phyloP scores from a whole-genome alignment of 2,329 filamentous ascomycete genomes.

The Aureobasidium pullulans region DNA sequence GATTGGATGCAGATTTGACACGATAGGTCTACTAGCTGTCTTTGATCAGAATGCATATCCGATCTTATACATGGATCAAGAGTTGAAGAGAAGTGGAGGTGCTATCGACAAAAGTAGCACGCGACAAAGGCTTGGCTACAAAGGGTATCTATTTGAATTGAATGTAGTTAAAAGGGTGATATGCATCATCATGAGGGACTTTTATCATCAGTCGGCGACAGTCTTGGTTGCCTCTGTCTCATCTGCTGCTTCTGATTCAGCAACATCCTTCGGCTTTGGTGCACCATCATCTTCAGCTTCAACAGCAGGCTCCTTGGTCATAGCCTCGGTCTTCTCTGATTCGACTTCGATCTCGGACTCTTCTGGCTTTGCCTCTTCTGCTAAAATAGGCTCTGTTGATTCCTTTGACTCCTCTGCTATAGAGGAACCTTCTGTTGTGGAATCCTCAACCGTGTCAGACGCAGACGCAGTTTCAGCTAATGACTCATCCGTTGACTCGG shows the following conservation, averaged over 20 bases:
- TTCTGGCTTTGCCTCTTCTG: background rate
- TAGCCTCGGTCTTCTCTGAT: background rate
- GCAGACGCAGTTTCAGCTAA: background rate
- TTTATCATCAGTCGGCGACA: constrained; percentile 14
- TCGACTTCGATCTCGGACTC: background rate
- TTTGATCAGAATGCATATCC: no score
- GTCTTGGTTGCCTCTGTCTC: constrained; percentile 15
- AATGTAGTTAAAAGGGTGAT: background rate
- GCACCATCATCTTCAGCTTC: constrained; percentile 14
- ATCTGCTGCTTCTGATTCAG: constrained; percentile 15
- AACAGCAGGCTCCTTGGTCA: background rate
- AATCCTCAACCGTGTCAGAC: background rate
- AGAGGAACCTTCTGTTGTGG: background rate
- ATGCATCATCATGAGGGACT: background rate
- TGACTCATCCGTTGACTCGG: background rate
- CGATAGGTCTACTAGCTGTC: no score
- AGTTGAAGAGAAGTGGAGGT: no score
- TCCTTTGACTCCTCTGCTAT: background rate
- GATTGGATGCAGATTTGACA: no score
- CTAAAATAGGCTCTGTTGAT: background rate
- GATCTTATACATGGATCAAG: no score
- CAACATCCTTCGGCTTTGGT: constrained; percentile 17
- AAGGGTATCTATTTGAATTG: constrained; percentile 6
- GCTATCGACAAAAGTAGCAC: background rate
- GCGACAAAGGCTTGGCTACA: background rate